Conservation (phyloP, 768 basidiomycete species). For the Xerocomus brunneocitrinus region DNA sequence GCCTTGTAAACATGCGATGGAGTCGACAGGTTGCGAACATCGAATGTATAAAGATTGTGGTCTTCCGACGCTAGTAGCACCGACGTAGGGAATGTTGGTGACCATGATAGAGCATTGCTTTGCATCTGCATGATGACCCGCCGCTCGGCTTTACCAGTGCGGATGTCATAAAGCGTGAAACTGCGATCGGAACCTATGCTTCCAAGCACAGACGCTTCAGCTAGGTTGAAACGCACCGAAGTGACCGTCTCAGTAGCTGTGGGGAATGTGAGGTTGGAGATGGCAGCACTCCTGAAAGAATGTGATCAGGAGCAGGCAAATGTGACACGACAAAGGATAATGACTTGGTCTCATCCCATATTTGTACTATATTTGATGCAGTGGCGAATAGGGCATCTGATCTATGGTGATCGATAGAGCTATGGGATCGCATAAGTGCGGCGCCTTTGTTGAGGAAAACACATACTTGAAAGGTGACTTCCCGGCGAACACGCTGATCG, state of each 20-base stretch:
- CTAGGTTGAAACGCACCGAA: slow-evolving; percentile 86
- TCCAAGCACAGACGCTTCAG: slow-evolving; percentile 92
- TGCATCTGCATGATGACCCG: slow-evolving; percentile 92
- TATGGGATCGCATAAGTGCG: slow-evolving; percentile 27
- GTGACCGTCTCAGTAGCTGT: slow-evolving; percentile 86
- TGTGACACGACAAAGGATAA: neutral
- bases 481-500: slow-evolving; percentile 73
- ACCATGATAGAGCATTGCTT: slow-evolving; percentile 90
- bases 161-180: slow-evolving; percentile 93
- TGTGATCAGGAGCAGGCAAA: slow-evolving; percentile 7
- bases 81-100: slow-evolving; percentile 89
- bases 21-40: slow-evolving; percentile 75
- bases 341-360: slow-evolving; percentile 97
- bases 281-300: slow-evolving; percentile 62
- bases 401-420: slow-evolving; percentile 92
- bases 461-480: slow-evolving; percentile 89
- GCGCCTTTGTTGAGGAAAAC: neutral
- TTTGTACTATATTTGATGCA: slow-evolving; percentile 86
- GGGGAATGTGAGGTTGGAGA: slow-evolving; percentile 85
- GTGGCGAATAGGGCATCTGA: slow-evolving; percentile 89
- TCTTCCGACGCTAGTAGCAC: slow-evolving; percentile 96
- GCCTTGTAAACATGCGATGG: slow-evolving; percentile 96
- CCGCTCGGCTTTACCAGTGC: slow-evolving; percentile 94
- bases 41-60: slow-evolving; percentile 97
- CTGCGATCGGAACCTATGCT: slow-evolving; percentile 93